Percentiles rank a stretch among this genome's conserved stretches.
Conservation (phyloP, 306 rosid genomes). For the Prunus fruticosa region DNA sequence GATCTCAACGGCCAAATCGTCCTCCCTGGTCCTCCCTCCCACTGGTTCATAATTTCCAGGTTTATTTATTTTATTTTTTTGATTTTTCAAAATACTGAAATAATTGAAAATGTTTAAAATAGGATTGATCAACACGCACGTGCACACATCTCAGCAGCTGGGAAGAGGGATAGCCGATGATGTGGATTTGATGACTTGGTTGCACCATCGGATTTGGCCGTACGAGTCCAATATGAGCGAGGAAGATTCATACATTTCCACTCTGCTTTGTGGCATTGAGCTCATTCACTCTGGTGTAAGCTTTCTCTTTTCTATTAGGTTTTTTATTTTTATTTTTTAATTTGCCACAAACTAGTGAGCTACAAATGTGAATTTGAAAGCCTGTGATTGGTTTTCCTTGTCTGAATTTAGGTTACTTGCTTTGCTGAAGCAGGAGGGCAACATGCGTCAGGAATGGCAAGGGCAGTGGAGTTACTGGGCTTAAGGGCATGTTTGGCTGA, state of each 20-base stretch:
- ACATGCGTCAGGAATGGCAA: slow-evolving; percentile 73
- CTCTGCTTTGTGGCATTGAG: slow-evolving; percentile 79
- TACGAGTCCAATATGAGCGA: slow-evolving; percentile 80
- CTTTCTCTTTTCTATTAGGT: neutral
- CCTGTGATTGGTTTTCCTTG: neutral
- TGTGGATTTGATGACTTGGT: slow-evolving; percentile 84
- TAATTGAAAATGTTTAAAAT: neutral
- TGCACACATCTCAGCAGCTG: slow-evolving; percentile 79
- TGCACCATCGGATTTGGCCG: slow-evolving; percentile 87
- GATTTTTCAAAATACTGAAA: neutral
- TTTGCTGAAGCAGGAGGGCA: slow-evolving; percentile 98
- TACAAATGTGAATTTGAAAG: neutral
- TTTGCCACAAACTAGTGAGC: neutral
- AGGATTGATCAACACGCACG: slow-evolving; percentile 84
- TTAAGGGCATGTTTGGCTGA: slow-evolving; percentile 76
- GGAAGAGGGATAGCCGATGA: slow-evolving; percentile 92
- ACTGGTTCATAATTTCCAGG: neutral
- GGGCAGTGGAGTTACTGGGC: slow-evolving; percentile 63
- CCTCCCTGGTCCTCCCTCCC: slow-evolving; percentile 51
- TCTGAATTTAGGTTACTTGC: slow-evolving; percentile 66
- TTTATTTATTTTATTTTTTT: neutral
- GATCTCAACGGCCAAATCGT: slow-evolving; percentile 64
- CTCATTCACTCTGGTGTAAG: slow-evolving; percentile 76
- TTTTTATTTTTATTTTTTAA: neutral
- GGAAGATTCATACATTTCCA: slow-evolving; percentile 71